A percentile compares a stretch with the other conserved stretches of the same genome.
Evolutionary conservation across 2,329 filamentous ascomycete genomes (phyloP).

Genomic region (Pleurostoma richardsiae): DNA sequence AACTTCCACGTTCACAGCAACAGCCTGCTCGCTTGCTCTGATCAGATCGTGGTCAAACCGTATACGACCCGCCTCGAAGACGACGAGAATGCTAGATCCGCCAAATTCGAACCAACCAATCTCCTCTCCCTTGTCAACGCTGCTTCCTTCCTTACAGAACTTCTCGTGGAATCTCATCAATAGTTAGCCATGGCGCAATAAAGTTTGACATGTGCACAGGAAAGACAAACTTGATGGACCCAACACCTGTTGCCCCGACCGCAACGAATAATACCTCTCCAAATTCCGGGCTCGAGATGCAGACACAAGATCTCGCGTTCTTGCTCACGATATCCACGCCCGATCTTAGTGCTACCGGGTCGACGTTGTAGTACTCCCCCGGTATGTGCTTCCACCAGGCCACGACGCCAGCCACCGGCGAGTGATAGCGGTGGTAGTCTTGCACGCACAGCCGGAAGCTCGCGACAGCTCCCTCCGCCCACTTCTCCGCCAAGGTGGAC

Average conservation of each 20-base stretch:
- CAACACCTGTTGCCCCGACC: background rate
- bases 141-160: background rate
- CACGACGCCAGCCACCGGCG: constrained; percentile 31
- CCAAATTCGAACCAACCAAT: background rate
- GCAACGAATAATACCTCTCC: background rate
- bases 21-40: background rate
- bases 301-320: background rate
- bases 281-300: background rate
- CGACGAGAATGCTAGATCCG: background rate
- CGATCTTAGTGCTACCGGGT: constrained; percentile 18
- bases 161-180: background rate
- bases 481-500: constrained; percentile 19
- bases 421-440: constrained; percentile 40
- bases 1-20: background rate
- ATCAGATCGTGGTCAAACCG: background rate
- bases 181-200: background rate
- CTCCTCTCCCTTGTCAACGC: background rate
- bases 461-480: constrained; percentile 27
- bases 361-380: constrained; percentile 37
- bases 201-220: background rate
- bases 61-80: background rate
- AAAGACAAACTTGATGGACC: background rate
- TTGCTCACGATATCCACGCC: background rate
- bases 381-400: constrained; percentile 29
- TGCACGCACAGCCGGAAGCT: constrained; percentile 35